phyloP scores from a whole-genome alignment of 495 filamentous ascomycete species.

The Aspergillus homomorphus region DNA sequence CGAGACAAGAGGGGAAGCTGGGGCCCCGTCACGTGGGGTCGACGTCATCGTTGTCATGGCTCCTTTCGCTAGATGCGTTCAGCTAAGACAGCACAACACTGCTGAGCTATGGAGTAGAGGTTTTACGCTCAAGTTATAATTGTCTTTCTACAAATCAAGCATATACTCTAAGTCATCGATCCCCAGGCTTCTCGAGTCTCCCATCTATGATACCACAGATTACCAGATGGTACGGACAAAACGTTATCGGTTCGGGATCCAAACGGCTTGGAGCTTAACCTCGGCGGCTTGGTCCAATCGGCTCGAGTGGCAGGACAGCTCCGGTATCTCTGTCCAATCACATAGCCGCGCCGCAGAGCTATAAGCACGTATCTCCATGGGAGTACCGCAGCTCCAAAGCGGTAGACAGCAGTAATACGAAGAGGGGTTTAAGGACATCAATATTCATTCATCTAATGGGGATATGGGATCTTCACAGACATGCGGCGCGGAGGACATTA shows the following conservation, averaged over 20 bases:
- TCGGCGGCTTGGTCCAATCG: neutral
- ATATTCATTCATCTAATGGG: neutral
- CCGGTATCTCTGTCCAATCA: neutral
- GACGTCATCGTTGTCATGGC: slow-evolving; percentile 5
- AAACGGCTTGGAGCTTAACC: neutral
- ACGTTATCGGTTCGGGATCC: neutral
- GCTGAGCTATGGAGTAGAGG: too few species aligned
- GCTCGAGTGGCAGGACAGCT: neutral
- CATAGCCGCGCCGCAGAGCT: neutral
- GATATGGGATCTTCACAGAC: neutral
- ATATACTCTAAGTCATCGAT: too few species aligned
- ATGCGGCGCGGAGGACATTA: neutral
- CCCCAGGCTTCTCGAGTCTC: too few species aligned
- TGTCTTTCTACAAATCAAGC: too few species aligned
- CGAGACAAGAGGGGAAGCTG: neutral
- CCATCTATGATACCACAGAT: neutral
- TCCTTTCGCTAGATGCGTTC: too few species aligned
- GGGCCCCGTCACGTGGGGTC: slow-evolving; percentile 8
- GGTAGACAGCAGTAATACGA: too few species aligned
- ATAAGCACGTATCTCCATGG: neutral
- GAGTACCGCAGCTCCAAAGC: too few species aligned
- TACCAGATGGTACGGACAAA: neutral
- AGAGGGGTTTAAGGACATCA: neutral
- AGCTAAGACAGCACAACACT: too few species aligned
- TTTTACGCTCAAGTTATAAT: too few species aligned